Evolutionary conservation across 2,329 filamentous ascomycete species (phyloP).

Genomic region (Fusarium zealandicum): DNA sequence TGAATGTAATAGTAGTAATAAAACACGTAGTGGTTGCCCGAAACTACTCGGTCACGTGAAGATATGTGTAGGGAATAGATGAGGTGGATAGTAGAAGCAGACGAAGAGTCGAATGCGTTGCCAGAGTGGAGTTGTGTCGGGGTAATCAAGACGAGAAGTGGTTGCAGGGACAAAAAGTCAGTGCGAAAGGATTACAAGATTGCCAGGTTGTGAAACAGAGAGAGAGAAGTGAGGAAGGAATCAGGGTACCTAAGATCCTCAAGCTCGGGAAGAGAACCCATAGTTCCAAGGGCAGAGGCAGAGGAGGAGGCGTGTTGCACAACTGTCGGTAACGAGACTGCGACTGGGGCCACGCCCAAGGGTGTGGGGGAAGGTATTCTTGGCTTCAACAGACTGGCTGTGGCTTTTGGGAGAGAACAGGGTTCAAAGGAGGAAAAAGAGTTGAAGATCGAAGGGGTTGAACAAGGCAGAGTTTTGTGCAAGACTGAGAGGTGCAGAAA

Average conservation of each 20-base stretch:
- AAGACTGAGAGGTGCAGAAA: conserved; percentile 7
- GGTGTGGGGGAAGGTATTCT: too few relatives aligned
- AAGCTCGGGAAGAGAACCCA: conserved; percentile 12
- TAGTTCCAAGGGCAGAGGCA: conserved; percentile 8
- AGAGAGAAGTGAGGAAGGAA: conserved; percentile 7
- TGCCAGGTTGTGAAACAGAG: conserved; percentile 9
- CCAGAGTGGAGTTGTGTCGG: conserved; percentile 2
- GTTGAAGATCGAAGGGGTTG: background rate
- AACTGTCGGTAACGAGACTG: conserved; percentile 10
- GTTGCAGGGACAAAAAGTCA: conserved; percentile 19
- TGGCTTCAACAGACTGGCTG: too few relatives aligned
- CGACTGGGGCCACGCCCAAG: conserved; percentile 16
- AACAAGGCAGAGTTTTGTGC: background rate
- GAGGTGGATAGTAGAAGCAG: background rate
- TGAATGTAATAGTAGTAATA: background rate
- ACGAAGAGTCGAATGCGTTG: background rate
- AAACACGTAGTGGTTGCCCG: too few relatives aligned
- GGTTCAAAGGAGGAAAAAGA: background rate
- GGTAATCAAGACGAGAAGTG: conserved; percentile 2
- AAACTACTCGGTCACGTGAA: background rate
- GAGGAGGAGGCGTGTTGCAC: conserved; percentile 20
- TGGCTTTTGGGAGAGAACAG: too few relatives aligned
- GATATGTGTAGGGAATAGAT: background rate
- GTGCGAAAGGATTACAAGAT: too few relatives aligned
- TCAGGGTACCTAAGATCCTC: conserved; percentile 26